Evolutionary conservation across 1,284 basidiomycete genomes (phyloP), one percentile per base, ranked within the genome.

Genomic region (Rugosomyces carneus): DNA sequence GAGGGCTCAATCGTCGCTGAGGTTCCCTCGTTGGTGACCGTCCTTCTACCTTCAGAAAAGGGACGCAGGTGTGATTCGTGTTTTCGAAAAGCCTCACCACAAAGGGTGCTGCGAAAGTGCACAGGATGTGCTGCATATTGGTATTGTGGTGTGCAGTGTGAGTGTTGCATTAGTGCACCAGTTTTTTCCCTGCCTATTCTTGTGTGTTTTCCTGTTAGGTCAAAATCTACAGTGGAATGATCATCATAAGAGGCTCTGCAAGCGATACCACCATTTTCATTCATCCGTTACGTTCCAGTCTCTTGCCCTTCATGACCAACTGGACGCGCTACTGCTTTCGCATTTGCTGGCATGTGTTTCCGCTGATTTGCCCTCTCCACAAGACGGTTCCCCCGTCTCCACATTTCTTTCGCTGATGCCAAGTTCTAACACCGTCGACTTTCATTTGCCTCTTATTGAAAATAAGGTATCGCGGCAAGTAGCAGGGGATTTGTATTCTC

Each of bases 211-310:
- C 11, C 40, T 23, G n/a, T n/a, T 58, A 88, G 84, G 85, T 63
- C 85, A 89, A 57, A 65, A 47, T n/a, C 42, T 58, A 21, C 78
- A 86, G 43, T 89, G 85, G 85, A 71, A 70, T 37, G 55, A 64
- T 0, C 73, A 77, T 55, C 83, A 89, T 58, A 78, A 71, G 53
- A 71, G 70, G 38, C 70, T 87, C 21, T 89, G 85, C 74, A 84
- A 78, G 58, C 48, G 52, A 6, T 67, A 76, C 53, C 69, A 72
- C 45, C 48, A 56, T 1, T 83, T 71, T 51, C 63, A 61, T 2
- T 63, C 70, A 13, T 78, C 78, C 5, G 45, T 52, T 1, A 59
- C 55, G 31, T 84, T 73, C 53, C 70, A 73, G 49, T 61, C 65
- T 13, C 67, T 85, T 7, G 62, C 69, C 10, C 44, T 58, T 1